Base-by-base conservation (phyloP, 176 grass and related monocot genomes). In the Otatea glauca region DNA sequence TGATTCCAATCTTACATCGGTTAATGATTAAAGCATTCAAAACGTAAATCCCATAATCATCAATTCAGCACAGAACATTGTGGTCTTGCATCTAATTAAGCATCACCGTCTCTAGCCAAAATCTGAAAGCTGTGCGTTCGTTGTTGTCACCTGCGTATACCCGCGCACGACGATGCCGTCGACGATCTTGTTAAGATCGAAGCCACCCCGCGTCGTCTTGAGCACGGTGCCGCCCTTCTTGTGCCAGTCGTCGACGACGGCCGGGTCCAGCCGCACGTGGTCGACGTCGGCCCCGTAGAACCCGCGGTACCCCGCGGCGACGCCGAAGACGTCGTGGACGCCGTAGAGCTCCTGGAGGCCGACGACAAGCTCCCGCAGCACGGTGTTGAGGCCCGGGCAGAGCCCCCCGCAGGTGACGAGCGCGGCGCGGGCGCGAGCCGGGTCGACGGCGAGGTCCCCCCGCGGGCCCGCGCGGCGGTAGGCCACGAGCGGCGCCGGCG, bases 321-420 rank as follows among this genome's bases (percentile, higher is more conserved):
- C 79, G 60, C 93, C 93, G 68, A 88, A 95, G 58, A 98, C 91
- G 47, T 92, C 50, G 68, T 80, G 86, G 76, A 98, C 93, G 51
- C 96, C 96, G 82, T 98, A 98, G 65, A 98, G 81, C 45, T 92
- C 89, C 1, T 76, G 84, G 68, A 98, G 0, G 35, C 96, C 88
- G 5, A 99, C 91, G 63, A 96, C 93, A 63, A 99, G 89, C 89
- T 99, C 96, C 70, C 93, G 37, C 20, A 96, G 86, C 62, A 99
- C 93, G 25, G 96, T 99, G 85, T 99, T 99, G 72, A 94, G 88
- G 2, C 91, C 93, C 0, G 96, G 96, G 87, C 91, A 96, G 44
- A 96, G 88, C 0, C 96, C 96, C 2, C 96, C 96, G 81, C 96
- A 98, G 64, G 93, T 96, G 85, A 99, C 96, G 79, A 99, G 72